These are phyloP conservation scores for Cucurbita ficifolia DNA, from an alignment of 306 rosid genomes.

Conservation along the genomic window DNA sequence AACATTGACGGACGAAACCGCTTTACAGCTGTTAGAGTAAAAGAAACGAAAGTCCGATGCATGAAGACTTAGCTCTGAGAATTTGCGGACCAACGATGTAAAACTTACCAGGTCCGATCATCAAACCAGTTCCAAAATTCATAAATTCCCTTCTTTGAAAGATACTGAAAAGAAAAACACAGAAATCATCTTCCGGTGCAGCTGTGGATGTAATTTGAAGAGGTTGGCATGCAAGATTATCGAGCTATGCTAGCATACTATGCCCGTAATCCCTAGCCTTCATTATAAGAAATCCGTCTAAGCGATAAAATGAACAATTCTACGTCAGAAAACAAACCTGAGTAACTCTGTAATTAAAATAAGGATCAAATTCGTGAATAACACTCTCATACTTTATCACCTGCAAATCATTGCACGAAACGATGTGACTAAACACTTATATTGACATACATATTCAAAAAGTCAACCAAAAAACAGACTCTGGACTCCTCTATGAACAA, in stretches of 20 bases:
- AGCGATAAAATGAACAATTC: not conserved
- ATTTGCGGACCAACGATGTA: not conserved
- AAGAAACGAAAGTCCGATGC: not conserved
- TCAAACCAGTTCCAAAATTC: conserved; percentile 99
- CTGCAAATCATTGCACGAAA: conserved; percentile 33
- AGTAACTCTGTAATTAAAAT: conserved; percentile 94
- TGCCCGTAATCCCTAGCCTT: not conserved
- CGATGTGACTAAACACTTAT: not conserved
- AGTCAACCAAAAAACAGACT: not conserved
- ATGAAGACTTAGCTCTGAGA: not conserved
- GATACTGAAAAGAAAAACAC: conserved; percentile 40
- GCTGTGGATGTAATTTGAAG: not conserved
- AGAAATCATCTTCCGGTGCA: not conserved
- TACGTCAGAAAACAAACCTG: conserved; percentile 49
- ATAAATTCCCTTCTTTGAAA: conserved; percentile 88
- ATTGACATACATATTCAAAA: not conserved
- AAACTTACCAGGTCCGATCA: conserved; percentile 83
- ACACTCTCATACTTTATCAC: conserved; percentile 98
- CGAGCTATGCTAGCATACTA: not conserved
- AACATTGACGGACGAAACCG: not conserved
- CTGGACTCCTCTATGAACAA: not conserved
- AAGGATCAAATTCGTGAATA: conserved; percentile 95
- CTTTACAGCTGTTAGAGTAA: conserved; percentile 14
- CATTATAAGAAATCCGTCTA: not conserved
- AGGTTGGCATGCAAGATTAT: not conserved